phyloP scores from a whole-genome alignment of 2,329 filamentous ascomycete species.

The Niveomyces coronatus region DNA sequence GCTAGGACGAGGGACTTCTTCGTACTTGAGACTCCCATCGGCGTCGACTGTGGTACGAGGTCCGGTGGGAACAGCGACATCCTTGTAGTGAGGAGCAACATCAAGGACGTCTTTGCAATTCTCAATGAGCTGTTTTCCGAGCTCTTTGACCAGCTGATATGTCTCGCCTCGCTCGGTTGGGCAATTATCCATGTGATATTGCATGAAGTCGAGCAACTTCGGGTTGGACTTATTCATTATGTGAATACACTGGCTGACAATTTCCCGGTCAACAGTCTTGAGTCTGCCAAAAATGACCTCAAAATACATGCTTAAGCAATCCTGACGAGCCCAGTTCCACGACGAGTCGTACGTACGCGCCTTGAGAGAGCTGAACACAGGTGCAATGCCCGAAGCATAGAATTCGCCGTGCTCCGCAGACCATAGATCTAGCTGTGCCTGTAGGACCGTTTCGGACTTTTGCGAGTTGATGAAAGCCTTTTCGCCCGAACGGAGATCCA shows the following conservation, averaged over 20 bases:
- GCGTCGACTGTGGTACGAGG: slow-evolving; percentile 88
- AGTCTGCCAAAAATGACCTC: slow-evolving; percentile 97
- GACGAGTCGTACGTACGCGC: slow-evolving; percentile 95
- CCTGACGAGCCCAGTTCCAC: slow-evolving; percentile 98
- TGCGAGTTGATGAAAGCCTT: slow-evolving; percentile 81
- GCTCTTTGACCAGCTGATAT: slow-evolving; percentile 92
- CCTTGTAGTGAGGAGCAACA: slow-evolving; percentile 84
- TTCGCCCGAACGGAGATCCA: slow-evolving; percentile 93
- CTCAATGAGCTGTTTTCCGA: slow-evolving; percentile 86
- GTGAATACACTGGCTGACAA: slow-evolving; percentile 95
- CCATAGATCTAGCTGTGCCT: slow-evolving; percentile 92
- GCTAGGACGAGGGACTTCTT: slow-evolving; percentile 76
- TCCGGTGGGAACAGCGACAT: slow-evolving; percentile 84
- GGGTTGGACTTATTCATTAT: slow-evolving; percentile 99
- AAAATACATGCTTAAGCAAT: slow-evolving; percentile 97
- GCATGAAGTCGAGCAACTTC: slow-evolving; percentile 94
- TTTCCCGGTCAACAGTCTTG: slow-evolving; percentile 88
- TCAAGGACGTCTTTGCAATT: slow-evolving; percentile 92
- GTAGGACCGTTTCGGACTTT: slow-evolving; percentile 76
- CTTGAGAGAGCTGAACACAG: slow-evolving; percentile 86
- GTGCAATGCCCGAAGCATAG: slow-evolving; percentile 89
- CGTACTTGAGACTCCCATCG: slow-evolving; percentile 84
- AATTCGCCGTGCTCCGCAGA: slow-evolving; percentile 91
- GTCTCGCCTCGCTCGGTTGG: slow-evolving; percentile 94
- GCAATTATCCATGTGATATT: slow-evolving; percentile 99